These are phyloP conservation scores for Fagopyrum homotropicum DNA, from an alignment of 148 eudicot species.

Conservation along the genomic window DNA sequence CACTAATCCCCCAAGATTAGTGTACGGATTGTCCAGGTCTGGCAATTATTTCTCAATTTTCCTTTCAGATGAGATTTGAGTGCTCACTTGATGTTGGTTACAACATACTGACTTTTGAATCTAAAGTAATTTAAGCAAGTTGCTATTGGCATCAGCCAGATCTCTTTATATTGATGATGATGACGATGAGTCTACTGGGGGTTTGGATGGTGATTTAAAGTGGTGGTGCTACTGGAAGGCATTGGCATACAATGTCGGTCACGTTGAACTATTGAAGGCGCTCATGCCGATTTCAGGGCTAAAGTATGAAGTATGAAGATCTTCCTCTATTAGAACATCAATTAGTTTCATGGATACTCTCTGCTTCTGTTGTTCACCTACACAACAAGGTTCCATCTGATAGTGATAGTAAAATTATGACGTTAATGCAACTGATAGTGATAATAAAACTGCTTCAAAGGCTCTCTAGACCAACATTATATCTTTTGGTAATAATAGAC, in stretches of 20 bases:
- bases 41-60: background rate
- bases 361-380: slow-evolving; percentile 35
- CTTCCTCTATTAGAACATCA: too few species aligned
- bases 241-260: too few species aligned
- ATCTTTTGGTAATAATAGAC: slow-evolving; percentile 15
- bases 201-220: too few species aligned
- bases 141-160: slow-evolving; percentile 74
- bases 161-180: too few species aligned
- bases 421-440: slow-evolving; percentile 23
- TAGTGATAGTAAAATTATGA: slow-evolving; percentile 21
- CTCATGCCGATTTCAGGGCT: too few species aligned
- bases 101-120: background rate
- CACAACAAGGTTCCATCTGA: slow-evolving; percentile 27
- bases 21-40: slow-evolving; percentile 76
- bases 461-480: slow-evolving; percentile 16
- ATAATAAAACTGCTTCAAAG: slow-evolving; percentile 28
- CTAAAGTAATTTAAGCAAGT: slow-evolving; percentile 51
- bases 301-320: too few species aligned
- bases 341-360: too few species aligned
- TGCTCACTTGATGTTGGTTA: background rate
- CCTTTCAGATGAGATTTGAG: background rate
- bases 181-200: too few species aligned
- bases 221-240: too few species aligned
- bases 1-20: slow-evolving; percentile 43
- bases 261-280: too few species aligned